Base-by-base conservation (phyloP, 768 basidiomycete genomes). In the Collybia sp. region DNA sequence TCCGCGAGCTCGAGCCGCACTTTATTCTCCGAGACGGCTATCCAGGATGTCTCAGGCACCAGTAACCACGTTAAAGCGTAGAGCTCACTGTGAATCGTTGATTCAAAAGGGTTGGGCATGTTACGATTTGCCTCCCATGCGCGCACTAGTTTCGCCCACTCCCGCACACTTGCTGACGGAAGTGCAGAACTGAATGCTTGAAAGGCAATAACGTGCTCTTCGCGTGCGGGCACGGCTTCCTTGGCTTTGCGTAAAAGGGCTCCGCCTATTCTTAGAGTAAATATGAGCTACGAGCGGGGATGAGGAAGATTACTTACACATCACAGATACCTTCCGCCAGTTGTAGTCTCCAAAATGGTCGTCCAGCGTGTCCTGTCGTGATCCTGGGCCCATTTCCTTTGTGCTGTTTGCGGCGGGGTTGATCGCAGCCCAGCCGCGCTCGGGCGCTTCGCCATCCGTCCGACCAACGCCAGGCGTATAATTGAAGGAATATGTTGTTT, bases 381-480 rank as follows among this genome's bases (percentile, higher is more conserved):
- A 36, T 0, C 39, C 31, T 40, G 32, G 43, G 2, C 56, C 58
- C 66, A 67, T 68, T 18, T 66, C 58, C 5, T 52, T 51, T 0
- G 61, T 66, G 36, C 57, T 61, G 1, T 43, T 47, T 3, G 57
- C 57, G 1, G 48, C 49, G 0, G 47, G 42, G 39, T 67, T 65
- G 5, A 58, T 42, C 0, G 46, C 66, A 1, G 42, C 33, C 40
- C 45, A 54, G 5, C 61, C 59, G 20, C 65, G 63, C 12, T 52
- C 40, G 0, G 48, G 31, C 1, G 47, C 41, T 30, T 71, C 68
- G 0, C 47, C 58, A 1, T 52, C 46, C 4, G 64, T 48, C 16
- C 67, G 69, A 13, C 60, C 67, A 40, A 67, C 65, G 15, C 45
- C 25, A 32, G 44, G 42, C 35, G 38, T 33, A 25, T 18, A 45